These are phyloP conservation scores for Camellia sinensis DNA, from an alignment of 148 eudicot genomes.

Conservation along the genomic window DNA sequence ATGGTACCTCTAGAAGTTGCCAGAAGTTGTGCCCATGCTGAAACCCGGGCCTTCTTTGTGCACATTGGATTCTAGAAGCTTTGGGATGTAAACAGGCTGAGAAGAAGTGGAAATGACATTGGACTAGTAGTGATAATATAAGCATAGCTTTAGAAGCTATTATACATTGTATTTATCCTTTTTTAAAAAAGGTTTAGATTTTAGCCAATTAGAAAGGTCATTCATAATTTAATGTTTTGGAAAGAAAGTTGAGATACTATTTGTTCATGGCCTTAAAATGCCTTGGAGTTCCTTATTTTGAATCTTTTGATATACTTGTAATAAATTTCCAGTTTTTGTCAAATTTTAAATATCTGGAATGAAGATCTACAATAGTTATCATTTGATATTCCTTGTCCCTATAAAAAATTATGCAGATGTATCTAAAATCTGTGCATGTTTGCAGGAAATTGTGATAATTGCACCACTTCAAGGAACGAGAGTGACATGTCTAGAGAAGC, in stretches of 20 bases:
- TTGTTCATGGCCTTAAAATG: not conserved
- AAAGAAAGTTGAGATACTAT: not conserved
- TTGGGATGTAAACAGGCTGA: no score
- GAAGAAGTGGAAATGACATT: no score
- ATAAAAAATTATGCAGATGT: not conserved
- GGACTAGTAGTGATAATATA: no score
- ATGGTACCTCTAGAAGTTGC: no score
- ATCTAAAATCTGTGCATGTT: not conserved
- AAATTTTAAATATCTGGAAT: not conserved
- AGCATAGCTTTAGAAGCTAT: no score
- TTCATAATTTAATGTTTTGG: not conserved
- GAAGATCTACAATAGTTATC: not conserved
- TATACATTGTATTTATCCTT: no score
- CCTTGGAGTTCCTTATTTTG: not conserved
- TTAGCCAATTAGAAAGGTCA: not conserved
- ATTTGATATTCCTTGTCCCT: not conserved
- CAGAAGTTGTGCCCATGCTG: no score
- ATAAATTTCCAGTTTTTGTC: not conserved
- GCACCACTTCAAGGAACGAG: constrained; percentile 60
- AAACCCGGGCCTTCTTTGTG: no score
- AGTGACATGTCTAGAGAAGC: constrained; percentile 75
- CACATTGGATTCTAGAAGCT: no score
- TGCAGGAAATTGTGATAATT: constrained; percentile 84
- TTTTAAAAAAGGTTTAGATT: no score
- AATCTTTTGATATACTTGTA: not conserved